Evolutionary conservation across 768 basidiomycete species (phyloP).

Genomic region (Hortiboletus campestris): DNA sequence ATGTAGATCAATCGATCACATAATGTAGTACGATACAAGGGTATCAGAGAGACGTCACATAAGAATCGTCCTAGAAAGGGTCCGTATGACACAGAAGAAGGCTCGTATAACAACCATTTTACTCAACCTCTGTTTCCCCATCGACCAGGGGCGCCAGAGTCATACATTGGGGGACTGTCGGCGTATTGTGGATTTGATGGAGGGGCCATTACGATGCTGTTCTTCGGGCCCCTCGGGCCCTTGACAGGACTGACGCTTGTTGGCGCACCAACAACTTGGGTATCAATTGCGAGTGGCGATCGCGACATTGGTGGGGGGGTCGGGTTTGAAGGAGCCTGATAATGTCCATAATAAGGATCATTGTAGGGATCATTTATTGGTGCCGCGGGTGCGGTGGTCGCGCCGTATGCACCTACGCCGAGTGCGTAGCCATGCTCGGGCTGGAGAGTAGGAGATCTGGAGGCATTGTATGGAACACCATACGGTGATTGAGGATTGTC

Average conservation of each 20-base stretch:
- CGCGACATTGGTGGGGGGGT: conserved; percentile 33
- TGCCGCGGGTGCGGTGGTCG: conserved; percentile 43
- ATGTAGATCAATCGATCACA: neutral
- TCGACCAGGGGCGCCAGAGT: conserved; percentile 49
- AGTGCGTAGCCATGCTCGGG: conserved; percentile 55
- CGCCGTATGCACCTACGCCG: conserved; percentile 56
- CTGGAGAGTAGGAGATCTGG: conserved; percentile 19
- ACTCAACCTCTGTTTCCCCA: conserved; percentile 47
- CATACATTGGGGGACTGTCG: conserved; percentile 69
- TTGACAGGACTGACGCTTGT: conserved; percentile 39
- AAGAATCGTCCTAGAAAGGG: conserved; percentile 12
- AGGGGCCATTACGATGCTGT: conserved; percentile 23
- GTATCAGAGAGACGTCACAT: conserved; percentile 20
- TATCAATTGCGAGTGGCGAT: conserved; percentile 42
- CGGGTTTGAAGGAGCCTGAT: conserved; percentile 15
- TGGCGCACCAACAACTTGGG: conserved; percentile 27
- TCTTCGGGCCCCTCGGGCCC: conserved; percentile 41
- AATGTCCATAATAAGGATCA: conserved; percentile 30
- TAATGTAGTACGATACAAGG: conserved; percentile 20
- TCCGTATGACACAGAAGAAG: conserved; percentile 15
- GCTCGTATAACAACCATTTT: neutral
- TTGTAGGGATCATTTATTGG: conserved; percentile 30
- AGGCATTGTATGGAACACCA: conserved; percentile 9
- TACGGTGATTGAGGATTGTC: conserved; percentile 17
- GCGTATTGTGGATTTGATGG: conserved; percentile 29